These are phyloP conservation scores for Gyrodon lividus DNA, from an alignment of 768 basidiomycete genomes.

Conservation along the genomic window DNA sequence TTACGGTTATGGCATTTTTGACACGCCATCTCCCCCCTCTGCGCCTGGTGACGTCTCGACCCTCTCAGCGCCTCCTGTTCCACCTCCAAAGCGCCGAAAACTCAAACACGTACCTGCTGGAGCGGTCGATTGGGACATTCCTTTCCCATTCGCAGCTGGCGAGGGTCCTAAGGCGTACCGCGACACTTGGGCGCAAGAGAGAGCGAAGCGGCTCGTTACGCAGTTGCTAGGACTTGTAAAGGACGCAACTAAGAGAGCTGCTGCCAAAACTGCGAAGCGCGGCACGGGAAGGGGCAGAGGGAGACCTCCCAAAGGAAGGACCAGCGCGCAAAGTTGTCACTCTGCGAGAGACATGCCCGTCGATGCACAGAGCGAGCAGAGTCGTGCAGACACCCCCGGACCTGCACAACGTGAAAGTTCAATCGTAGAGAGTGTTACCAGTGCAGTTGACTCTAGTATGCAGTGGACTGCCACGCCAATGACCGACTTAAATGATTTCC, in stretches of 20 bases:
- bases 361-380: constrained; percentile 8
- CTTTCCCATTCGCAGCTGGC: constrained; percentile 70
- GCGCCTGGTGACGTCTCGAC: not conserved
- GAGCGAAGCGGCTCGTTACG: constrained; percentile 58
- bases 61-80: not conserved
- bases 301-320: constrained; percentile 15
- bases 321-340: constrained; percentile 34
- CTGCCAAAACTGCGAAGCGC: constrained; percentile 41
- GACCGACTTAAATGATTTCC: constrained; percentile 35
- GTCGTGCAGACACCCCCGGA: not conserved
- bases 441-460: not conserved
- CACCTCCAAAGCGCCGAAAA: constrained; percentile 57
- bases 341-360: constrained; percentile 30
- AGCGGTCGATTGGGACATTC: constrained; percentile 79
- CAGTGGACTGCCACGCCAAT: not conserved
- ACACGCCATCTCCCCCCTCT: not conserved
- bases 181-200: constrained; percentile 61
- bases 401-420: not conserved
- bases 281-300: not conserved
- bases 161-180: constrained; percentile 71
- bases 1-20: constrained; percentile 13
- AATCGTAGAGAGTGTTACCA: not conserved
- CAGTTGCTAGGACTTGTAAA: constrained; percentile 64
- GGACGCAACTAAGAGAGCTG: constrained; percentile 58
- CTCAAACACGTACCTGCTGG: constrained; percentile 73